Evolutionary conservation across 352 stramenopile genomes (phyloP), one percentile per base, ranked within the genome.

Genomic region (Pseudoperonospora humuli): DNA sequence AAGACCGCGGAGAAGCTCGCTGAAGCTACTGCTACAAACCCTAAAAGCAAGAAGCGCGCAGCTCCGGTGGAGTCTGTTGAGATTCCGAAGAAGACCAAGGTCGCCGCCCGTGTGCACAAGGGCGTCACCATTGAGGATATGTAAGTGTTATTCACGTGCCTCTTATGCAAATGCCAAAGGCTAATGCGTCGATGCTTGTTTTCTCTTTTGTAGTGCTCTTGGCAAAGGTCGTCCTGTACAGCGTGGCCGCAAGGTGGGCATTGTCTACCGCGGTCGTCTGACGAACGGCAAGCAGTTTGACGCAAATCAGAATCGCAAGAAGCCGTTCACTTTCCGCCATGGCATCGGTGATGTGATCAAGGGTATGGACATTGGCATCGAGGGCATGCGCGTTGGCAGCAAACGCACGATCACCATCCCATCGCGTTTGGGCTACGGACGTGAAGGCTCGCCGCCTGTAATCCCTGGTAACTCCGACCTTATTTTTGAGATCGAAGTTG

Each of bases 291-390:
- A 88, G 67, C 76, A 90, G 52, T 93, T 93, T 37, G 81, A 92
- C 48, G 65, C 78, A 39, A 58, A 55, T 34, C 64, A 83, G 60
- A 90, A 82, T 65, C 81, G 82, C 54, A 91, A 89, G 60, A 76
- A 73, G 43, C 79, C 82, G 39, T 93, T 93, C 58, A 64, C 61
- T 34, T 93, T 93, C 73, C 75, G 75, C 28, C 78, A 90, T 39
- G 79, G 82, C 39, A 74, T 88, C 19, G 82, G 82, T 28, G 73
- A 96, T 40, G 92, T 98, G 21, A 97, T 98, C 64, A 93, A 96
- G 57, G 93, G 93, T 52, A 97, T 96, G 90, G 94, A 98, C 62
- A 85, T 96, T 50, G 82, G 93, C 29, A 95, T 98, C 11, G 74
- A 90, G 35, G 82, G 79, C 50, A 93, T 93, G 78, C 76, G 77